Percentiles rank a stretch among this genome's conserved stretches.
Conservation (phyloP, 2,329 filamentous ascomycete genomes). For the Ophiosphaerella herpotricha region DNA sequence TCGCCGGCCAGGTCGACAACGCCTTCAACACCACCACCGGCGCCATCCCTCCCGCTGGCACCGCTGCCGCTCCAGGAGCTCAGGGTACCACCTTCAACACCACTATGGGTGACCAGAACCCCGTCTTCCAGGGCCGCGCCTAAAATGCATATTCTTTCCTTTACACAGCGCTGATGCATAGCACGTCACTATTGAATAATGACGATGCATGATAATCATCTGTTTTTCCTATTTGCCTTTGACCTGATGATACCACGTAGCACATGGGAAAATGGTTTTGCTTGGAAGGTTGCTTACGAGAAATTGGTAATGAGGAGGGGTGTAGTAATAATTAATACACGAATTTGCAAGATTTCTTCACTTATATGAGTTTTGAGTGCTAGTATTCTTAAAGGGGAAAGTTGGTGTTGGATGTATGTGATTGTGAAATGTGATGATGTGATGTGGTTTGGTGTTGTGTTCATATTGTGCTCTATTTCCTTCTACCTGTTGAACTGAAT, state of each 20-base stretch:
- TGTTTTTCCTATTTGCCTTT: constrained; percentile 16
- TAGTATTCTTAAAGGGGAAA: too few relatives aligned
- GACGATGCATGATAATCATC: constrained; percentile 3
- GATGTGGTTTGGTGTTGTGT: too few relatives aligned
- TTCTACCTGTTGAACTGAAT: too few relatives aligned
- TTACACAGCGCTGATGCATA: constrained; percentile 10
- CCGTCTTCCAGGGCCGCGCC: constrained; percentile 47
- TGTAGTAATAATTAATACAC: neutral
- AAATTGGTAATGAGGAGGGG: constrained; percentile 15
- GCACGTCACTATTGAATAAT: constrained; percentile 25
- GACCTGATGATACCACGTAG: constrained; percentile 40
- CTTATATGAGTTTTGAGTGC: too few relatives aligned
- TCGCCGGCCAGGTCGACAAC: constrained; percentile 53
- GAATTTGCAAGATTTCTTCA: too few relatives aligned
- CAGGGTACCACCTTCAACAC: constrained; percentile 36
- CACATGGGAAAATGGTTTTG: constrained; percentile 22
- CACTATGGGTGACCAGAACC: constrained; percentile 49
- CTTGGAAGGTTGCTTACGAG: constrained; percentile 4
- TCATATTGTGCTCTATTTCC: too few relatives aligned
- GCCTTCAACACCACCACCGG: constrained; percentile 45
- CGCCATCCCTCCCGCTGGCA: constrained; percentile 14
- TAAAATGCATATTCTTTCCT: constrained; percentile 16
- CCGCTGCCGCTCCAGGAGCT: constrained; percentile 16
- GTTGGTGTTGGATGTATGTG: too few relatives aligned
- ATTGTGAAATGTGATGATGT: too few relatives aligned